Evolutionary conservation across 1,139 yeast genomes (phyloP).

Genomic region (Lodderomyces theae): DNA sequence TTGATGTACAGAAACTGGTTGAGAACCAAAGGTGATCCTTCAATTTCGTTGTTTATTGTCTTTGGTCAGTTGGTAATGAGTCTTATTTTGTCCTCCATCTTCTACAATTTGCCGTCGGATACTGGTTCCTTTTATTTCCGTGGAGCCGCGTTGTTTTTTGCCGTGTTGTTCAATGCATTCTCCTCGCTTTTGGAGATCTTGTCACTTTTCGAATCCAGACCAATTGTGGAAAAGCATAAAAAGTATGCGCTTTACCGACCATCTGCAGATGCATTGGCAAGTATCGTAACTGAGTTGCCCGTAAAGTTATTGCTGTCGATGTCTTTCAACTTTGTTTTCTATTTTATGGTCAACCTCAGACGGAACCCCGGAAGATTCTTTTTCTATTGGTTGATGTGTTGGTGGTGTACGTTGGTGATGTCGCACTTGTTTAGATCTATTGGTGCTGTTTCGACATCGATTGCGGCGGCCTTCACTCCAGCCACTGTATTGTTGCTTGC

Average conservation of each 20-base stretch:
- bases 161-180: conserved; percentile 54
- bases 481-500: conserved; percentile 55
- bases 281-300: conserved; percentile 57
- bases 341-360: conserved; percentile 57
- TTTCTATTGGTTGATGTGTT: conserved; percentile 43
- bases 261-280: conserved; percentile 62
- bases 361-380: conserved; percentile 60
- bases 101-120: conserved; percentile 44
- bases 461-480: conserved; percentile 58
- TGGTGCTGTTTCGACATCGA: conserved; percentile 54
- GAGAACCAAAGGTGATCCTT: conserved; percentile 29
- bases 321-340: conserved; percentile 46
- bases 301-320: conserved; percentile 46
- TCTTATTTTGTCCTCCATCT: conserved; percentile 46
- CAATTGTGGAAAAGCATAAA: conserved; percentile 59
- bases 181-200: conserved; percentile 58
- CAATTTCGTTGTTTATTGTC: conserved; percentile 25
- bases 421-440: conserved; percentile 58
- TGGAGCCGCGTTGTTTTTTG: conserved; percentile 57
- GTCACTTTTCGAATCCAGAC: conserved; percentile 54
- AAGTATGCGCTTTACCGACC: conserved; percentile 63
- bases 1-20: conserved; percentile 26
- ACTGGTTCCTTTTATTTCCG: conserved; percentile 56
- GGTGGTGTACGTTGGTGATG: conserved; percentile 50
- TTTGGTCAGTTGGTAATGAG: conserved; percentile 31